These are phyloP conservation scores for Leucosporidium scottii DNA, from an alignment of 768 basidiomycete species.

Conservation along the genomic window DNA sequence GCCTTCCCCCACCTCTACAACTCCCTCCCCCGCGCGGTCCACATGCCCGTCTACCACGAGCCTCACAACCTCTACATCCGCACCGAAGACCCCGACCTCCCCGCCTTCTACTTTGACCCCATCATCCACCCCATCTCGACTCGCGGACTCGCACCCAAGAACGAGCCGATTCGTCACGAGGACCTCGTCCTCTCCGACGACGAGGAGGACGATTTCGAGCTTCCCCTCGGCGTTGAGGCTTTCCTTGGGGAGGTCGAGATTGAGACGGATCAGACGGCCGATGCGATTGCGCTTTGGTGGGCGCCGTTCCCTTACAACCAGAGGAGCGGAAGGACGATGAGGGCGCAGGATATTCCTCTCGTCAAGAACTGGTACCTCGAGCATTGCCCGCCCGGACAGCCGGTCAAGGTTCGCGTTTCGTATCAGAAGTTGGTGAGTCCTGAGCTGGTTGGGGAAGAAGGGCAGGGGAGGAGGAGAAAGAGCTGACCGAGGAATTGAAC, in stretches of 20 bases:
- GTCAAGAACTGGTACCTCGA: constrained; percentile 99
- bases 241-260: constrained; percentile 60
- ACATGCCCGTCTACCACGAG: constrained; percentile 80
- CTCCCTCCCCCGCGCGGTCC: constrained; percentile 89
- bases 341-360: constrained; percentile 89
- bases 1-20: constrained; percentile 99
- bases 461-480: neutral
- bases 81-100: constrained; percentile 97
- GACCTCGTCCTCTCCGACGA: constrained; percentile 61
- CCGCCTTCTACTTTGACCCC: constrained; percentile 98
- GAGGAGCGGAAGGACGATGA: constrained; percentile 81
- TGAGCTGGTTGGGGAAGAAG: neutral
- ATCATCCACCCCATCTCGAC: constrained; percentile 95
- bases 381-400: constrained; percentile 90
- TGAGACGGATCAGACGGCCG: constrained; percentile 86
- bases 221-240: constrained; percentile 68
- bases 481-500: neutral
- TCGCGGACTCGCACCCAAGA: constrained; percentile 66
- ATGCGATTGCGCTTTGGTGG: constrained; percentile 98
- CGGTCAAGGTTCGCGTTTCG: constrained; percentile 96
- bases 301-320: constrained; percentile 92
- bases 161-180: constrained; percentile 81
- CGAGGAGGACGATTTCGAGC: constrained; percentile 82
- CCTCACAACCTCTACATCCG: constrained; percentile 99
- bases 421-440: constrained; percentile 81